Conservation (phyloP, 2,329 filamentous ascomycete genomes). For the Dichotomopilus funicola region DNA sequence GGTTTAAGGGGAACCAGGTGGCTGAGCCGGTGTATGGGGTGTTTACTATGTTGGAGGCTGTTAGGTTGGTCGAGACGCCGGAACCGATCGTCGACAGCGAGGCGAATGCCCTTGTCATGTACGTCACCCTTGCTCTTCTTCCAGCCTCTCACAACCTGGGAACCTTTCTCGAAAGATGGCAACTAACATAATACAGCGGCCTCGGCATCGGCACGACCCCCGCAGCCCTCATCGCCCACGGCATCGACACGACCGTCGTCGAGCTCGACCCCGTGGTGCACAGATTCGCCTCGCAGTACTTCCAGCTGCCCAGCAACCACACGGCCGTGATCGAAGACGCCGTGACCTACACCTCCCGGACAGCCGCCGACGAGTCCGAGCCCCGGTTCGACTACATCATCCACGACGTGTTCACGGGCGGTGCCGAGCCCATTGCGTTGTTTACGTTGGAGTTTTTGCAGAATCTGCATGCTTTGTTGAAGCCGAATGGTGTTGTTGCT, state of each 20-base stretch:
- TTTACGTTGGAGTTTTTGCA: conserved; percentile 82
- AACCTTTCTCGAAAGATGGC: background rate
- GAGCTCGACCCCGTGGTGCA: conserved; percentile 91
- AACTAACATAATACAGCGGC: conserved; percentile 48
- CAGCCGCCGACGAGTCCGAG: conserved; percentile 30
- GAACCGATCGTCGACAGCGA: conserved; percentile 52
- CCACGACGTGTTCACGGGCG: conserved; percentile 96
- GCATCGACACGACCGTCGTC: conserved; percentile 86
- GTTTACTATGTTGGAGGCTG: conserved; percentile 92
- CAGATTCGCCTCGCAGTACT: conserved; percentile 75
- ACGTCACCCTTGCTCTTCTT: conserved; percentile 33
- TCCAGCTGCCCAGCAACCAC: conserved; percentile 70
- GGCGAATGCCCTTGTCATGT: conserved; percentile 81
- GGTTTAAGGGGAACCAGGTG: conserved; percentile 46
- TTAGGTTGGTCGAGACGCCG: conserved; percentile 65
- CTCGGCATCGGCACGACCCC: conserved; percentile 90
- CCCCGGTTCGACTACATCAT: conserved; percentile 81
- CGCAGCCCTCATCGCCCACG: conserved; percentile 76
- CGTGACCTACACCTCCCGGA: conserved; percentile 54
- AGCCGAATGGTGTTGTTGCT: conserved; percentile 73
- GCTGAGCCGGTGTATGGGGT: conserved; percentile 89
- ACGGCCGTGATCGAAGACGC: conserved; percentile 78
- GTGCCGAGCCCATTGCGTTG: conserved; percentile 79
- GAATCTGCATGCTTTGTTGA: conserved; percentile 64
- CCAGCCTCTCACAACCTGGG: too few species aligned